Evolutionary conservation across 2,329 filamentous ascomycete species (phyloP), one percentile per base, ranked within the genome.

Genomic region (Fusarium neocosmosporiellum): DNA sequence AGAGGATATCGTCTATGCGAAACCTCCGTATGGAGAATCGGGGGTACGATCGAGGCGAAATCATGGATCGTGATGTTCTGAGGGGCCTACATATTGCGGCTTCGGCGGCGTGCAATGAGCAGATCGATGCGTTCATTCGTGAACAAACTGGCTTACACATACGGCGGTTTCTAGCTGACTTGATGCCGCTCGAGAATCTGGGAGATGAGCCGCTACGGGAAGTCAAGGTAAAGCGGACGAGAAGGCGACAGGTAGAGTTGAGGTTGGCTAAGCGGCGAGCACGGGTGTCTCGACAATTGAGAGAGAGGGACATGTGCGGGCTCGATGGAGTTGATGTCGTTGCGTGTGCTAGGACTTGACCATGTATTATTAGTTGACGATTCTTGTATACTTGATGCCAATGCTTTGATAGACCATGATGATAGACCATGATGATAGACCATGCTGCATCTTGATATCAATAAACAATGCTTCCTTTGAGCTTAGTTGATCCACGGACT

Each of bases 31-130:
- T 70, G 18, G 59, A 68, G 10, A 73, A 75, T 6, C 37, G 69
- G 20, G 81, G 82, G 31, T 73, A 80, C n/a, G 80, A 83, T 9
- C 82, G 85, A 63, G 72, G 73, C 14, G 76, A 81, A 37, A 84
- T 88, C 33, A 79, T 79, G 27, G 85, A 90, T 74, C 82, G 83
- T 53, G 86, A 89, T 74, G 85, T 90, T 4, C 83, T 90, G 57
- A 83, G 84, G 59, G 89, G 88, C 0, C 79, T 91, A 13, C 86
- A 87, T 67, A 84, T 90, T 41, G 88, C 88, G 7, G 84, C 87
- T 33, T 86, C 86, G 7, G 89, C 88, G 13, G 88, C 88, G 6
- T 89, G 88, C 58, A 86, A 90, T 63, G 84, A 88, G 63, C 80
- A 84, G 37, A 83, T 89, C 3, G 88, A 90, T 75, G 83, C 83